These are phyloP conservation scores for Ceratocystis harringtonii DNA, from an alignment of 2,329 filamentous ascomycete species.

Conservation along the genomic window DNA sequence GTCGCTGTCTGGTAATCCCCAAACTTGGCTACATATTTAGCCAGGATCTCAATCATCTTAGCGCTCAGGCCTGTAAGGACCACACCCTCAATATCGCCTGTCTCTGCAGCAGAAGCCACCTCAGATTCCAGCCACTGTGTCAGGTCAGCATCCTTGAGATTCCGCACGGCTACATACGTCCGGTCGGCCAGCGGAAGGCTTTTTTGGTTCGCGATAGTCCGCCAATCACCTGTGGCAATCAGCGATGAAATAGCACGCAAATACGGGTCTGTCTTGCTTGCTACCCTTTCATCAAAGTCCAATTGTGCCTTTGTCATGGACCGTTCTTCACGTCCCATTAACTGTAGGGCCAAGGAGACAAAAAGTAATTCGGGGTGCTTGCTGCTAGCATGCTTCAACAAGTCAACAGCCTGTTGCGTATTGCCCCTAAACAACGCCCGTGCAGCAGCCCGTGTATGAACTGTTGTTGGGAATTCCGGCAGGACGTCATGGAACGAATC, in stretches of 20 bases:
- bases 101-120: slow-evolving; percentile 39
- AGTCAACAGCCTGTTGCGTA: slow-evolving; percentile 50
- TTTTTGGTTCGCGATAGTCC: slow-evolving; percentile 53
- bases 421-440: slow-evolving; percentile 61
- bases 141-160: slow-evolving; percentile 46
- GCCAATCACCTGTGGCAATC: slow-evolving; percentile 64
- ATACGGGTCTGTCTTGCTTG: slow-evolving; percentile 59
- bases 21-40: slow-evolving; percentile 60
- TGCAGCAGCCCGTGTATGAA: slow-evolving; percentile 60
- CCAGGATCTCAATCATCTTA: slow-evolving; percentile 56
- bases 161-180: slow-evolving; percentile 55
- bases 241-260: slow-evolving; percentile 65
- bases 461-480: slow-evolving; percentile 36
- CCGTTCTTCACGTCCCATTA: slow-evolving; percentile 38
- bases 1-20: slow-evolving; percentile 67
- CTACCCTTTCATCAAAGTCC: slow-evolving; percentile 43
- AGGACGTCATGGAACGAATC: slow-evolving; percentile 30
- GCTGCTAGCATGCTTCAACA: slow-evolving; percentile 52
- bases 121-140: slow-evolving; percentile 54
- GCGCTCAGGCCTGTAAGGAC: slow-evolving; percentile 65
- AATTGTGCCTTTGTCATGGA: slow-evolving; percentile 34
- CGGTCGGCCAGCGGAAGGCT: slow-evolving; percentile 63
- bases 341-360: slow-evolving; percentile 50
- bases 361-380: slow-evolving; percentile 51
- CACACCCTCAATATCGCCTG: slow-evolving; percentile 54